phyloP scores from a whole-genome alignment of 2,329 filamentous ascomycete genomes.

The Orbilia ellipsospora region DNA sequence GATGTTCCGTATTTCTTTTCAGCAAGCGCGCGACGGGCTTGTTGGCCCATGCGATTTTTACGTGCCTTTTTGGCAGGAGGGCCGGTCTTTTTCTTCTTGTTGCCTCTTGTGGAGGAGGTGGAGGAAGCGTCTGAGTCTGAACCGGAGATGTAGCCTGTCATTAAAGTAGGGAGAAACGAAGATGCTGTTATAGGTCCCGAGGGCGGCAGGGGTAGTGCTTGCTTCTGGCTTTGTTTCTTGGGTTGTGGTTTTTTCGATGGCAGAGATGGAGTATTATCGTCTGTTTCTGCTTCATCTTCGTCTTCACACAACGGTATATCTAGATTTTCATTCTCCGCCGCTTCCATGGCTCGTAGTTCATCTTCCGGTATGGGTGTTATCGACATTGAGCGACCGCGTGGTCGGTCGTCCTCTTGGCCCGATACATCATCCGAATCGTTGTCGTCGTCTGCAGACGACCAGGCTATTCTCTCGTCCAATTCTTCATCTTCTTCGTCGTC shows the following conservation, averaged over 20 bases:
- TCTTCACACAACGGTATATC: constrained; percentile 58
- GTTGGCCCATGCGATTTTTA: constrained; percentile 81
- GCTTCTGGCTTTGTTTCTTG: constrained; percentile 55
- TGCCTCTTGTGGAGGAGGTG: constrained; percentile 64
- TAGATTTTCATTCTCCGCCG: constrained; percentile 37
- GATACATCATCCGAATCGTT: constrained; percentile 2
- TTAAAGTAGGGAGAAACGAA: constrained; percentile 78
- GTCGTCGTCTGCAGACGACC: constrained; percentile 45
- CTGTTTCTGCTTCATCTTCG: constrained; percentile 56
- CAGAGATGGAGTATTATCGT: constrained; percentile 54
- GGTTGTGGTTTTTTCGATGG: constrained; percentile 30
- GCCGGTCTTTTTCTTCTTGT: constrained; percentile 46
- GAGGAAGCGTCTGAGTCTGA: constrained; percentile 73
- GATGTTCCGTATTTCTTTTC: constrained; percentile 81
- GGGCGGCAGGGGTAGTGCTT: constrained; percentile 35
- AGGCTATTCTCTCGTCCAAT: constrained; percentile 44
- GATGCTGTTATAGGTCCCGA: constrained; percentile 61
- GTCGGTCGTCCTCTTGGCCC: constrained; percentile 28
- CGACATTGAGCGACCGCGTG: constrained; percentile 51
- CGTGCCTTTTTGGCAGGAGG: constrained; percentile 62
- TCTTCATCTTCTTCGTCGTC: constrained; percentile 35
- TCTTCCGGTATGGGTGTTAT: constrained; percentile 53
- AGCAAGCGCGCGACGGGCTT: constrained; percentile 80
- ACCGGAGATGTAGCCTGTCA: constrained; percentile 82
- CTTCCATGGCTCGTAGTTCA: constrained; percentile 26